phyloP scores from a whole-genome alignment of 148 eudicot genomes.

The Amaranthus hypochondriacus region DNA sequence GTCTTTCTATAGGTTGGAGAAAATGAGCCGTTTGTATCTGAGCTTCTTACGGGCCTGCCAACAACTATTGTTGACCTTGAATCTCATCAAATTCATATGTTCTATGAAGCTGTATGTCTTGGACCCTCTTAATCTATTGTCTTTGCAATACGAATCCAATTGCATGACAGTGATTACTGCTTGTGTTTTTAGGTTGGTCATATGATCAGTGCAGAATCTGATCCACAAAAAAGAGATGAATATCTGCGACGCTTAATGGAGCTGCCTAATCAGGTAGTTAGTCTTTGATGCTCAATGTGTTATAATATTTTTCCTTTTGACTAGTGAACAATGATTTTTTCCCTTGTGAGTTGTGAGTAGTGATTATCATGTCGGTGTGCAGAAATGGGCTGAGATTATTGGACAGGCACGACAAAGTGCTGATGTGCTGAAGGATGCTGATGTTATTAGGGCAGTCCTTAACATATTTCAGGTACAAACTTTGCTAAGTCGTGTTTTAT shows the following conservation, averaged over 20 bases:
- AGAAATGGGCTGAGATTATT: constrained; percentile 98
- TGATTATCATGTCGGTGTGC: constrained; percentile 25
- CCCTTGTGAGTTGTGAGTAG: constrained; percentile 8
- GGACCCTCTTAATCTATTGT: background rate
- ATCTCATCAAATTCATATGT: constrained; percentile 88
- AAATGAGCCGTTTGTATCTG: constrained; percentile 95
- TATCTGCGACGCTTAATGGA: constrained; percentile 89
- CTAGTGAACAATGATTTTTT: background rate
- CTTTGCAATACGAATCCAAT: background rate
- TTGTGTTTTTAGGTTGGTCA: constrained; percentile 61
- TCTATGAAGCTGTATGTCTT: constrained; percentile 88
- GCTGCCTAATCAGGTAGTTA: constrained; percentile 79
- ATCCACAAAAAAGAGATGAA: constrained; percentile 83
- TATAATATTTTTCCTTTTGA: background rate
- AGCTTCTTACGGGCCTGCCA: constrained; percentile 83
- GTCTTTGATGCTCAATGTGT: background rate
- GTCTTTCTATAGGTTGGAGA: constrained; percentile 72
- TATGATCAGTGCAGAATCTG: constrained; percentile 96
- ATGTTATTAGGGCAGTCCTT: constrained; percentile 81
- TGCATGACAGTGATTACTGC: constrained; percentile 1
- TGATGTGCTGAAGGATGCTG: constrained; percentile 80
- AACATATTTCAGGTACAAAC: constrained; percentile 84
- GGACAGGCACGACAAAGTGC: constrained; percentile 94
- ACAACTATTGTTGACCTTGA: constrained; percentile 85
- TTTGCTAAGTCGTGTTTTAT: background rate